These are phyloP conservation scores for Westerdykella sp. DNA, from an alignment of 2,329 filamentous ascomycete genomes.

Conservation along the genomic window DNA sequence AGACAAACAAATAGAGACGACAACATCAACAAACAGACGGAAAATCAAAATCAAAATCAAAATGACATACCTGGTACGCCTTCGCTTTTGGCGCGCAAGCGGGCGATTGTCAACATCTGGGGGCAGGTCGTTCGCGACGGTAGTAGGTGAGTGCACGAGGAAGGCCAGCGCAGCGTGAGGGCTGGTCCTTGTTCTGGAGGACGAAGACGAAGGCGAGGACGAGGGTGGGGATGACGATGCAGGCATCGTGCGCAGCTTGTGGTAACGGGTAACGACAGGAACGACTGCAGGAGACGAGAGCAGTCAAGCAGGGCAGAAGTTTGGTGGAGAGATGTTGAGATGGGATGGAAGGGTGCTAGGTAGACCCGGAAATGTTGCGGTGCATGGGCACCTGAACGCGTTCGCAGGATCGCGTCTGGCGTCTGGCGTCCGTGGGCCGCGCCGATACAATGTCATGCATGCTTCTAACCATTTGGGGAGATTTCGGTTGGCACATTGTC, in stretches of 20 bases:
- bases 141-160: conserved; percentile 54
- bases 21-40: conserved; percentile 8
- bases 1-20: conserved; percentile 10
- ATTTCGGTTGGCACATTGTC: neutral
- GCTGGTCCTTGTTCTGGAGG: conserved; percentile 21
- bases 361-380: conserved; percentile 17
- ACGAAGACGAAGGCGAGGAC: conserved; percentile 19
- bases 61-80: conserved; percentile 52
- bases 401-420: conserved; percentile 71
- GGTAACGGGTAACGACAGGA: conserved; percentile 10
- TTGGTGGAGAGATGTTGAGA: neutral
- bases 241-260: conserved; percentile 3
- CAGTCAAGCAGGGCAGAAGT: conserved; percentile 1
- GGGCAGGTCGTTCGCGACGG: conserved; percentile 50
- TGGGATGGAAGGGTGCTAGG: conserved; percentile 15
- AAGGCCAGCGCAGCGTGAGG: conserved; percentile 44
- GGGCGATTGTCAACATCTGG: conserved; percentile 55
- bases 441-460: conserved; percentile 10
- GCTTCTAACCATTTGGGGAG: conserved; percentile 1
- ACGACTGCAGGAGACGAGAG: conserved; percentile 5
- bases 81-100: conserved; percentile 54
- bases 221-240: conserved; percentile 1
- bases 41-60: too few relatives aligned
- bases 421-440: neutral
- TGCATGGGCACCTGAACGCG: conserved; percentile 2